phyloP scores from a whole-genome alignment of 2,329 filamentous ascomycete species.

The Neophaeococcomyces aloes region DNA sequence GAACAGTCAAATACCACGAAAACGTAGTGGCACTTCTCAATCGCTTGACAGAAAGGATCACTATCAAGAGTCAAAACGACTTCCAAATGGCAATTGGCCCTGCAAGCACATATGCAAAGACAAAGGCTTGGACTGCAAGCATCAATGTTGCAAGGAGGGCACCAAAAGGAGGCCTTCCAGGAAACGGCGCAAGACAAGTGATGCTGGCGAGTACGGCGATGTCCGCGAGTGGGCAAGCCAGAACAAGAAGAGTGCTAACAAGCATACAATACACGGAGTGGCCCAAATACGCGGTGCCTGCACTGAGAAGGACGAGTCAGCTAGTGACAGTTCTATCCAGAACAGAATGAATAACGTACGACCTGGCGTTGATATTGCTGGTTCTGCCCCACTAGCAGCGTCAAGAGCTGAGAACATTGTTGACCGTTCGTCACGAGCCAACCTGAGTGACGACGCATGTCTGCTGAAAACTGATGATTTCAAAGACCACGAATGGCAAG shows the following conservation, averaged over 20 bases:
- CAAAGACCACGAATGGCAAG: constrained; percentile 5
- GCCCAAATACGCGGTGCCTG: neutral
- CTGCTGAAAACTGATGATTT: neutral
- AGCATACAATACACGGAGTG: neutral
- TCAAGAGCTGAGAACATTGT: no score
- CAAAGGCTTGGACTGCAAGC: constrained; percentile 52
- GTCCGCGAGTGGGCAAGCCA: neutral
- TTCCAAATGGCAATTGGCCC: constrained; percentile 61
- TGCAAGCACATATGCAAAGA: constrained; percentile 63
- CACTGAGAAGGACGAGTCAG: neutral
- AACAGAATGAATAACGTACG: no score
- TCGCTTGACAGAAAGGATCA: neutral
- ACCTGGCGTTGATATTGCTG: no score
- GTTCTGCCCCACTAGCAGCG: neutral
- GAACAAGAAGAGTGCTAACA: neutral
- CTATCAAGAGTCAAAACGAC: constrained; percentile 36
- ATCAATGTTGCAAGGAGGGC: constrained; percentile 62
- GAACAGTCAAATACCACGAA: constrained; percentile 8
- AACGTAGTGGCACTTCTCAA: constrained; percentile 1
- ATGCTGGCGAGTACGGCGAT: neutral
- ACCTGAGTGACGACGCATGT: neutral
- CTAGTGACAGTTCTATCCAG: no score
- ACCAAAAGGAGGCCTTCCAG: constrained; percentile 48
- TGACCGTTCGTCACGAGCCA: neutral
- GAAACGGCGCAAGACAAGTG: constrained; percentile 12